A percentile compares a stretch with the other conserved stretches of the same genome.
These are phyloP conservation scores for Dryadomyces quercus-mongolicae DNA, from an alignment of 2,329 filamentous ascomycete species.

Conservation along the genomic window DNA sequence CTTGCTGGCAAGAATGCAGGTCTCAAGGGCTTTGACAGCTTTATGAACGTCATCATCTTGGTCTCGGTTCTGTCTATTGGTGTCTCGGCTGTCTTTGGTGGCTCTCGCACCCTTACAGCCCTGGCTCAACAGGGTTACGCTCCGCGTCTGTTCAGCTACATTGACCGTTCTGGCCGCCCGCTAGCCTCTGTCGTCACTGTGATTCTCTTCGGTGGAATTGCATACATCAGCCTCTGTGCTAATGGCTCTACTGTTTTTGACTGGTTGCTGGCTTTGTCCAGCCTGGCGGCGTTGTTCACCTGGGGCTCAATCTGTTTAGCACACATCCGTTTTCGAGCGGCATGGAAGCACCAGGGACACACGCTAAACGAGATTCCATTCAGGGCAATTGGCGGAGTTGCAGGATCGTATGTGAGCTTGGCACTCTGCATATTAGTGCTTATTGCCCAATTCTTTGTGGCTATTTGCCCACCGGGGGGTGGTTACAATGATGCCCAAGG, in stretches of 20 bases:
- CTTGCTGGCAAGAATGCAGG: slow-evolving; percentile 42
- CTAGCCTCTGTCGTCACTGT: slow-evolving; percentile 34
- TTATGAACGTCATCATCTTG: slow-evolving; percentile 49
- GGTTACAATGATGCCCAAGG: slow-evolving; percentile 24
- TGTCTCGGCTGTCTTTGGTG: slow-evolving; percentile 46
- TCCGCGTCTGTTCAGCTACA: slow-evolving; percentile 41
- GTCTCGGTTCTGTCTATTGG: slow-evolving; percentile 47
- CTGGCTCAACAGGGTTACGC: slow-evolving; percentile 48
- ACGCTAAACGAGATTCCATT: slow-evolving; percentile 57
- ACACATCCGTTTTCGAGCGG: slow-evolving; percentile 56
- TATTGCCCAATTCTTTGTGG: slow-evolving; percentile 38
- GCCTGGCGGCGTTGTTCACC: slow-evolving; percentile 52
- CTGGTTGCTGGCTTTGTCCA: slow-evolving; percentile 56
- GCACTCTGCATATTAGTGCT: slow-evolving; percentile 43
- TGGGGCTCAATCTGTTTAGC: slow-evolving; percentile 58
- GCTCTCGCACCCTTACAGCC: slow-evolving; percentile 45
- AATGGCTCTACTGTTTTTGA: slow-evolving; percentile 41
- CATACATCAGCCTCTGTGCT: slow-evolving; percentile 31
- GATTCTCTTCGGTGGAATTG: slow-evolving; percentile 37
- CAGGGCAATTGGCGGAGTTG: slow-evolving; percentile 45
- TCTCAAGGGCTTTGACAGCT: slow-evolving; percentile 36
- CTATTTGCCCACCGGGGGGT: slow-evolving; percentile 20
- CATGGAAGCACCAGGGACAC: slow-evolving; percentile 52
- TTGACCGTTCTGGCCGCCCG: slow-evolving; percentile 45
- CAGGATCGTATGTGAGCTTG: slow-evolving; percentile 53